phyloP scores from a whole-genome alignment of 179 eudicot genomes.

The Spergularia azorica region DNA sequence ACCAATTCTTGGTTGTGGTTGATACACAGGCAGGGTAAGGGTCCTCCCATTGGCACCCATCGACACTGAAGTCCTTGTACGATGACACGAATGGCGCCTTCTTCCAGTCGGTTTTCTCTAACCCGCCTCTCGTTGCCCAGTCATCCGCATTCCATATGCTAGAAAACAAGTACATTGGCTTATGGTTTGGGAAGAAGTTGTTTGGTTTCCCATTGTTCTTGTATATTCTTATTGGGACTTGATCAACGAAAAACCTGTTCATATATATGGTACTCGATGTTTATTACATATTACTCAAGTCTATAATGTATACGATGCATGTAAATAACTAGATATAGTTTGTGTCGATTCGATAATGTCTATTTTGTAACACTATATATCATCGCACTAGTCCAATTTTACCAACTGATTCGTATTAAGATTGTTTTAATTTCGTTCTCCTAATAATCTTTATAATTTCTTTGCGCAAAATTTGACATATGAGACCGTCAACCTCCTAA shows the following conservation, averaged over 20 bases:
- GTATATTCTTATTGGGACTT: conserved; percentile 72
- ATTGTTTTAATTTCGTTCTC: too few relatives aligned
- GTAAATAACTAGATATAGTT: too few relatives aligned
- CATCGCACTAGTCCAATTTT: too few relatives aligned
- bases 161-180: conserved; percentile 97
- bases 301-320: too few relatives aligned
- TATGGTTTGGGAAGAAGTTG: conserved; percentile 81
- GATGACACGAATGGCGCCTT: conserved; percentile 88
- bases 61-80: conserved; percentile 78
- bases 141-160: conserved; percentile 96
- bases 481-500: too few relatives aligned
- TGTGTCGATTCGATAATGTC: too few relatives aligned
- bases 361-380: too few relatives aligned
- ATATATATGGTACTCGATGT: neutral
- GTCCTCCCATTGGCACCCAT: conserved; percentile 93
- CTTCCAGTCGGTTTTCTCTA: conserved; percentile 88
- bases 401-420: too few relatives aligned
- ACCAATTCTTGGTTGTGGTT: conserved; percentile 83
- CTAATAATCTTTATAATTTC: too few relatives aligned
- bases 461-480: too few relatives aligned
- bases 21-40: conserved; percentile 87
- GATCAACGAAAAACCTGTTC: conserved; percentile 78
- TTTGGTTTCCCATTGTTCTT: conserved; percentile 77
- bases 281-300: too few relatives aligned
- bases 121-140: conserved; percentile 94